Percentiles rank a stretch among this genome's conserved stretches.
Evolutionary conservation across 2,329 filamentous ascomycete species (phyloP).

Genomic region (Tolypocladium endophyticum): DNA sequence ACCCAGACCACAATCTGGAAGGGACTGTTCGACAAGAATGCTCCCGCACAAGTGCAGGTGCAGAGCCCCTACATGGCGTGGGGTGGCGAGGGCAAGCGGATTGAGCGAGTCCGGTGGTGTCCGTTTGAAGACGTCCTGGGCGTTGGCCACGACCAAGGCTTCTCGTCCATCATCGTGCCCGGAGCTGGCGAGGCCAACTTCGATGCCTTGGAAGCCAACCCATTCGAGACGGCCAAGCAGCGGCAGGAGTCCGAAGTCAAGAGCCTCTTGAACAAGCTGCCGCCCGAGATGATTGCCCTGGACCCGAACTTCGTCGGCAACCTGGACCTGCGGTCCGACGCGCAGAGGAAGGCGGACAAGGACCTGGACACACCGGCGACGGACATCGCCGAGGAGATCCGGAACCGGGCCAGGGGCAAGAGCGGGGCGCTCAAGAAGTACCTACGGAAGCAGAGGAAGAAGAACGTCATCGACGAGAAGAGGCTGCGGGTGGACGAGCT

Average conservation of each 20-base stretch:
- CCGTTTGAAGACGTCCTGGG: slow-evolving; percentile 91
- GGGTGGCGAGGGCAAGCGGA: slow-evolving; percentile 72
- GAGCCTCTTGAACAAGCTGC: slow-evolving; percentile 81
- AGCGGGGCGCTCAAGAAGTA: slow-evolving; percentile 84
- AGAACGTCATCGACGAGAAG: slow-evolving; percentile 95
- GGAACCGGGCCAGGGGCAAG: slow-evolving; percentile 76
- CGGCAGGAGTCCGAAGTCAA: slow-evolving; percentile 88
- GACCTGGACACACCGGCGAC: slow-evolving; percentile 63
- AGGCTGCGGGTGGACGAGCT: slow-evolving; percentile 76
- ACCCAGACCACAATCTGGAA: slow-evolving; percentile 87
- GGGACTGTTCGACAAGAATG: slow-evolving; percentile 69
- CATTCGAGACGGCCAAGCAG: slow-evolving; percentile 88
- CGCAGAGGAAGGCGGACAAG: slow-evolving; percentile 65
- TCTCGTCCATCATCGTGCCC: slow-evolving; percentile 81
- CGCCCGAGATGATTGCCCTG: slow-evolving; percentile 93
- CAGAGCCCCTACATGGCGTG: slow-evolving; percentile 87
- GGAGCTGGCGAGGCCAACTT: slow-evolving; percentile 97
- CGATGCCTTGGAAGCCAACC: slow-evolving; percentile 86
- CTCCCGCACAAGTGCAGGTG: slow-evolving; percentile 63
- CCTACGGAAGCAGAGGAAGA: slow-evolving; percentile 80
- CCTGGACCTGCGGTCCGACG: slow-evolving; percentile 69
- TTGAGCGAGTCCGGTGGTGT: slow-evolving; percentile 83
- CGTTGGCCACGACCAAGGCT: slow-evolving; percentile 73
- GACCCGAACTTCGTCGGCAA: slow-evolving; percentile 88
- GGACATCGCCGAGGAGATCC: slow-evolving; percentile 49